A percentile compares a stretch with the other conserved stretches of the same genome.
Conservation (phyloP, 768 basidiomycete species). For the Panus rudis region DNA sequence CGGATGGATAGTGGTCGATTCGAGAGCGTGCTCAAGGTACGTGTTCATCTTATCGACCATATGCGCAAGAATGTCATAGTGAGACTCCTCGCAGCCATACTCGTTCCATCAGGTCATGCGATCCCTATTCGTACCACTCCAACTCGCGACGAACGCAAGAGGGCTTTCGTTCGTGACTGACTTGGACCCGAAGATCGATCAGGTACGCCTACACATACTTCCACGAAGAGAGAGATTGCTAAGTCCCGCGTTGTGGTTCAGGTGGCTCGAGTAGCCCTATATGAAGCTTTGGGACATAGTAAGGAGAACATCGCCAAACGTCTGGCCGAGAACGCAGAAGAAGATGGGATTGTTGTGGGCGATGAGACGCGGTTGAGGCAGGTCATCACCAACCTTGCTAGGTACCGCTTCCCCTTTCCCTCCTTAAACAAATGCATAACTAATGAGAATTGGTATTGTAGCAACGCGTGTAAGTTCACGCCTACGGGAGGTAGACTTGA, state of each 20-base stretch:
- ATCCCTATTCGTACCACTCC: slow-evolving; percentile 64
- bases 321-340: slow-evolving; percentile 38
- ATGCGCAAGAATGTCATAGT: not conserved
- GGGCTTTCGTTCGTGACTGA: slow-evolving; percentile 60
- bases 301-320: slow-evolving; percentile 33
- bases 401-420: slow-evolving; percentile 27
- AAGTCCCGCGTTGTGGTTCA: too few species aligned
- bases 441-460: slow-evolving; percentile 15
- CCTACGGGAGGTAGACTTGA: slow-evolving; percentile 59
- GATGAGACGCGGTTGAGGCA: slow-evolving; percentile 80
- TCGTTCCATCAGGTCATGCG: slow-evolving; percentile 73
- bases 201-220: slow-evolving; percentile 30
- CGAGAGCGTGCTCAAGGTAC: slow-evolving; percentile 53
- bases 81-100: slow-evolving; percentile 42
- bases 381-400: slow-evolving; percentile 79
- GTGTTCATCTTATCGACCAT: slow-evolving; percentile 5
- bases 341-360: slow-evolving; percentile 69
- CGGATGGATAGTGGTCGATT: slow-evolving; percentile 86
- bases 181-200: slow-evolving; percentile 62
- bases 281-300: slow-evolving; percentile 50
- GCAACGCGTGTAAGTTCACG: slow-evolving; percentile 80
- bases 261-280: slow-evolving; percentile 54
- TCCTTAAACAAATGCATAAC: not conserved
- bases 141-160: slow-evolving; percentile 60
- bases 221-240: not conserved